Percentiles rank a stretch among this genome's conserved stretches.
These are phyloP conservation scores for Rhynchospora breviuscula DNA, from an alignment of 176 grass and related monocot genomes.

Conservation along the genomic window DNA sequence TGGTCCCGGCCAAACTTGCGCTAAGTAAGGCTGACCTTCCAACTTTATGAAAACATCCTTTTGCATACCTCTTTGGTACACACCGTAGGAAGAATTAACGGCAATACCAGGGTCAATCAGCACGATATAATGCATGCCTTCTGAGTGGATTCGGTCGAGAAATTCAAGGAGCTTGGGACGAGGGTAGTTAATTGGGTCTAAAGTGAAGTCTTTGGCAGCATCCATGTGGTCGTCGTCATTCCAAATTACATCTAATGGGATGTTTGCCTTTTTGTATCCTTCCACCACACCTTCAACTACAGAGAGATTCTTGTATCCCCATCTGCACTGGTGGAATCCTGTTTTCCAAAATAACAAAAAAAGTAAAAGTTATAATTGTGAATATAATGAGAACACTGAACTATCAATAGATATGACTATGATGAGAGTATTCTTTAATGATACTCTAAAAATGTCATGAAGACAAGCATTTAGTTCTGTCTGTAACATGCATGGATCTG, in stretches of 20 bases:
- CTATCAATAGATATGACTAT: not conserved
- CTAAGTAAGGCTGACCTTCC: slow-evolving; percentile 61
- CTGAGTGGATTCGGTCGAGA: slow-evolving; percentile 58
- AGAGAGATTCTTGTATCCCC: slow-evolving; percentile 90
- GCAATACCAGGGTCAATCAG: slow-evolving; percentile 88
- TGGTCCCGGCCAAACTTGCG: slow-evolving; percentile 91
- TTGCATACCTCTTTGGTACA: slow-evolving; percentile 63
- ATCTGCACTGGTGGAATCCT: slow-evolving; percentile 97
- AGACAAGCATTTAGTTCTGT: not conserved
- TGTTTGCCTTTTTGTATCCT: slow-evolving; percentile 62
- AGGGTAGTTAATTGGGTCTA: slow-evolving; percentile 67
- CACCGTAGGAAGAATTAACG: slow-evolving; percentile 67
- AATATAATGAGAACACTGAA: not conserved
- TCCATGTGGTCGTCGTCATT: slow-evolving; percentile 98
- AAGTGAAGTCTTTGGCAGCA: slow-evolving; percentile 79
- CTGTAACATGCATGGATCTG: not conserved
- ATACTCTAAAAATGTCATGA: not conserved
- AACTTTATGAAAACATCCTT: slow-evolving; percentile 85
- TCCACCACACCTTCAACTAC: slow-evolving; percentile 82
- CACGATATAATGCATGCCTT: slow-evolving; percentile 90
- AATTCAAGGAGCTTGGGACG: slow-evolving; percentile 66
- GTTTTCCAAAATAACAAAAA: not conserved
- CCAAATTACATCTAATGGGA: slow-evolving; percentile 94
- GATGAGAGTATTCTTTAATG: not conserved
- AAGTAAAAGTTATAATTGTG: not conserved